Base-by-base conservation (phyloP, 371 early-diverging fungal genomes). In the Basidiobolus meristosporus region DNA sequence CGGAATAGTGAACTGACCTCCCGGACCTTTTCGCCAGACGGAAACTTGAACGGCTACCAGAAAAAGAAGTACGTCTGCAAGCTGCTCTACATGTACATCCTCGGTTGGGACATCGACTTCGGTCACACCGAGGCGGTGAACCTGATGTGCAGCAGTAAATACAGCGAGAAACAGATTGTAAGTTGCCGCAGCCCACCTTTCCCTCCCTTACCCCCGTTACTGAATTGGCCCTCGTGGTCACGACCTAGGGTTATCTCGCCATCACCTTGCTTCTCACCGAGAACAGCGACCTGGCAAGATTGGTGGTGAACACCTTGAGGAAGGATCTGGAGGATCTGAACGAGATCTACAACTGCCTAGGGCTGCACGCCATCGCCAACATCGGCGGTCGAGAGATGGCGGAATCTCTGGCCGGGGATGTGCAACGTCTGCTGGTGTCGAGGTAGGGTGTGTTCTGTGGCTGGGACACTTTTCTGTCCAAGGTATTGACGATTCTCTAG, bases 41-140 rank as follows among this genome's bases (percentile, higher is more conserved):
- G 77, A 12, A 74, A 53, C 41, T 56, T 97, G 50, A 89, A 77
- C 53, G 96, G 98, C 16, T 96, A 96, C 60, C 87, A 97, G 53
- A 88, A 89, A 66, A 93, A 92, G 57, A 97, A 97, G 51, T 97
- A 97, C 51, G 89, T 97, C 30, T 89, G 89, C 65, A 97, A 97
- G 56, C 65, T 97, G 20, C 52, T 97, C 38, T 97, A 95, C 68
- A 95, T 97, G 86, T 91, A 90, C 50, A 83, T 97, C 50, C 81
- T 92, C 39, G 98, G 98, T 19, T 96, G 88, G 80, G 89, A 91
- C 15, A 78, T 96, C 33, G 91, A 96, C 50, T 90, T 97, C 63
- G 98, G 98, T 19, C 90, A 95, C 54, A 64, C 82, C 49, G 96
- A 97, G 54, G 90, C 93, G 16, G 85, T 95, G 42, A 81, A 88